These are phyloP conservation scores for Lepiota venenata DNA, from an alignment of 768 basidiomycete genomes.

Conservation along the genomic window DNA sequence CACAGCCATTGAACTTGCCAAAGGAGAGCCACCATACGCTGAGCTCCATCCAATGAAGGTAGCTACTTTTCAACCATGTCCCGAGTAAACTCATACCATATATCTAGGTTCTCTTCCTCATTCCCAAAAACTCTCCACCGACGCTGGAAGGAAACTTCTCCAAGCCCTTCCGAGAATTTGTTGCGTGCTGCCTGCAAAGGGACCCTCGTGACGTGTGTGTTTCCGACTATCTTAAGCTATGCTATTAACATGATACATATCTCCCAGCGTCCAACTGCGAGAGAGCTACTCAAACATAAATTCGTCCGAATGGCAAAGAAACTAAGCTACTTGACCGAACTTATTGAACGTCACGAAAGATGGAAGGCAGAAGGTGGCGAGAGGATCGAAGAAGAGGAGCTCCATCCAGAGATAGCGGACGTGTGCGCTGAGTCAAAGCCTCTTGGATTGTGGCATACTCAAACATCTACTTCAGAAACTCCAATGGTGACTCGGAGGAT, in stretches of 20 bases:
- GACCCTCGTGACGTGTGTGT: slow-evolving; percentile 84
- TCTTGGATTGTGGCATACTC: slow-evolving; percentile 5
- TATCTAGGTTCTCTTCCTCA: slow-evolving; percentile 88
- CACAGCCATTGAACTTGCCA: slow-evolving; percentile 96
- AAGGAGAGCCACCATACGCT: slow-evolving; percentile 97
- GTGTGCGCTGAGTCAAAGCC: slow-evolving; percentile 40
- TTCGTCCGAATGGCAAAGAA: slow-evolving; percentile 96
- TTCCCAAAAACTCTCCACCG: slow-evolving; percentile 97
- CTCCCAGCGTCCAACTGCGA: slow-evolving; percentile 84
- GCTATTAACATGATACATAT: slow-evolving; percentile 15
- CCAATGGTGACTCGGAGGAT: slow-evolving; percentile 67
- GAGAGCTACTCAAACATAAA: slow-evolving; percentile 93
- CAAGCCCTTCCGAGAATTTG: slow-evolving; percentile 92
- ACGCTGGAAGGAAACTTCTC: slow-evolving; percentile 88
- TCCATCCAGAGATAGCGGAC: slow-evolving; percentile 51
- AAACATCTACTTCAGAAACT: slow-evolving; percentile 33
- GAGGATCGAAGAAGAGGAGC: slow-evolving; percentile 67
- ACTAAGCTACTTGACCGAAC: slow-evolving; percentile 89
- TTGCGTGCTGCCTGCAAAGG: slow-evolving; percentile 87
- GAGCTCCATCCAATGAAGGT: slow-evolving; percentile 99
- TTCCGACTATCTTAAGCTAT: not conserved
- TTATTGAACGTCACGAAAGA: slow-evolving; percentile 91
- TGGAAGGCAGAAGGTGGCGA: slow-evolving; percentile 92
- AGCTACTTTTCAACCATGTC: not conserved
- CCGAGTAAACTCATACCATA: slow-evolving; percentile 14